phyloP scores from a whole-genome alignment of 1,284 basidiomycete species.

The Fistulina hepatica region DNA sequence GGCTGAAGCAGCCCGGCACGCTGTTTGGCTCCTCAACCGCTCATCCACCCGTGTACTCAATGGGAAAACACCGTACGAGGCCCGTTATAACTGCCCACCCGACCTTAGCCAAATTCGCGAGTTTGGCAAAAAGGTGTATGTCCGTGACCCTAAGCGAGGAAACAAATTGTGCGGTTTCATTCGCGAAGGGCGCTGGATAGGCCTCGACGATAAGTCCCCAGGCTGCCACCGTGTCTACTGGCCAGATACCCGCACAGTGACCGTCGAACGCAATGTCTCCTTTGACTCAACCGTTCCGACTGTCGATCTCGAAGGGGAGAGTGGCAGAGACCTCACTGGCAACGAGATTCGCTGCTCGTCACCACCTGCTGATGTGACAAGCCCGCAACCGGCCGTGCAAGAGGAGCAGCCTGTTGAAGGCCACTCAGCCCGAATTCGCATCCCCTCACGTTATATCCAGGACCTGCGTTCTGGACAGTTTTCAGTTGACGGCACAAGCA shows the following conservation, averaged over 20 bases:
- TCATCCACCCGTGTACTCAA: slow-evolving; percentile 11
- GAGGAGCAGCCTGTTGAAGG: too few species aligned
- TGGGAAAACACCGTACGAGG: slow-evolving; percentile 22
- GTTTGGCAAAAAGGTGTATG: too few species aligned
- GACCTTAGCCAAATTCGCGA: slow-evolving; percentile 19
- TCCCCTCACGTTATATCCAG: too few species aligned
- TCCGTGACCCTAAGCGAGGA: too few species aligned
- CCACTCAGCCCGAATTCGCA: too few species aligned
- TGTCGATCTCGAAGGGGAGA: too few species aligned
- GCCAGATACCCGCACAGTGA: slow-evolving; percentile 10
- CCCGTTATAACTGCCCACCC: slow-evolving; percentile 16
- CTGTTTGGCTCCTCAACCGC: slow-evolving; percentile 15
- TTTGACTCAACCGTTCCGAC: slow-evolving; percentile 5
- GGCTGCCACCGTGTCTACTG: slow-evolving; percentile 13
- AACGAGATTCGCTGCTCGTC: too few species aligned
- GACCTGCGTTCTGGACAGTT: too few species aligned
- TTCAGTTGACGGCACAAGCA: too few species aligned
- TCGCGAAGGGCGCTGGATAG: slow-evolving; percentile 11
- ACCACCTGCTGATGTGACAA: too few species aligned
- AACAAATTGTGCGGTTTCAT: slow-evolving; percentile 7
- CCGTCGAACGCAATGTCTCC: slow-evolving; percentile 12
- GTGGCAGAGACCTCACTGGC: too few species aligned
- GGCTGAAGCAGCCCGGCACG: slow-evolving; percentile 14
- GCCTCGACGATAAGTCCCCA: slow-evolving; percentile 9
- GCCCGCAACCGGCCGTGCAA: too few species aligned